phyloP scores from a whole-genome alignment of 2,329 filamentous ascomycete species.

The Sporothrix pallida region DNA sequence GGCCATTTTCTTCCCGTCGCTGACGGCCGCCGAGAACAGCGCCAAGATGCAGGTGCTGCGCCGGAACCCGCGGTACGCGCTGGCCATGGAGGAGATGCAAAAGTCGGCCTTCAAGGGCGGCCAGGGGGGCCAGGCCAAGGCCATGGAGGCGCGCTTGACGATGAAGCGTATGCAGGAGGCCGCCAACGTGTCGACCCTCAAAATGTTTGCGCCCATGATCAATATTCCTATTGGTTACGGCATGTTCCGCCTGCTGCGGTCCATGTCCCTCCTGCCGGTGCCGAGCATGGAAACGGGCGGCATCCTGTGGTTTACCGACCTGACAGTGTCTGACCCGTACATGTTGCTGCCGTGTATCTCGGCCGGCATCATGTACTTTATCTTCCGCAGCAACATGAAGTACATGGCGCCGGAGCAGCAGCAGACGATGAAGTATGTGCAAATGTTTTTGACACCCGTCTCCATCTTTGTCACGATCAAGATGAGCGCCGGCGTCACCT shows the following conservation, averaged over 20 bases:
- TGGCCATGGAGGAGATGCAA: conserved; percentile 55
- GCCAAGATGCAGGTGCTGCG: conserved; percentile 61
- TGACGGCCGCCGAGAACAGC: conserved; percentile 65
- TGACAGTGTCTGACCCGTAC: conserved; percentile 77
- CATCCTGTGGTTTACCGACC: conserved; percentile 77
- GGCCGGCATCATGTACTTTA: conserved; percentile 59
- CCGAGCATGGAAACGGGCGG: conserved; percentile 76
- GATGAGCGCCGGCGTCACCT: conserved; percentile 58
- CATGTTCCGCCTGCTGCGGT: conserved; percentile 76
- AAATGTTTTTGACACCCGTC: conserved; percentile 46
- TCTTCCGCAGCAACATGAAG: conserved; percentile 42
- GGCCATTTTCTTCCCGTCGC: conserved; percentile 68
- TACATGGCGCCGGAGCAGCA: conserved; percentile 46
- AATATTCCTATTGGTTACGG: conserved; percentile 75
- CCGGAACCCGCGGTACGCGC: conserved; percentile 56
- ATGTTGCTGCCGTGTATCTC: conserved; percentile 73
- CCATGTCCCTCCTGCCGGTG: conserved; percentile 79
- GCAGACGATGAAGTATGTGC: conserved; percentile 46
- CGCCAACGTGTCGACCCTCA: conserved; percentile 59
- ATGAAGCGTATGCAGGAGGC: conserved; percentile 58
- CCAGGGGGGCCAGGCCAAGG: conserved; percentile 54
- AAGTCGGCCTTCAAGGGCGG: conserved; percentile 37
- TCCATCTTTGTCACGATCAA: conserved; percentile 53
- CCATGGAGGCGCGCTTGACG: conserved; percentile 53
- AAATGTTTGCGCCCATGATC: conserved; percentile 61